phyloP scores from a whole-genome alignment of 1,139 yeast genomes.

The Meyerozyma guilliermondii region DNA sequence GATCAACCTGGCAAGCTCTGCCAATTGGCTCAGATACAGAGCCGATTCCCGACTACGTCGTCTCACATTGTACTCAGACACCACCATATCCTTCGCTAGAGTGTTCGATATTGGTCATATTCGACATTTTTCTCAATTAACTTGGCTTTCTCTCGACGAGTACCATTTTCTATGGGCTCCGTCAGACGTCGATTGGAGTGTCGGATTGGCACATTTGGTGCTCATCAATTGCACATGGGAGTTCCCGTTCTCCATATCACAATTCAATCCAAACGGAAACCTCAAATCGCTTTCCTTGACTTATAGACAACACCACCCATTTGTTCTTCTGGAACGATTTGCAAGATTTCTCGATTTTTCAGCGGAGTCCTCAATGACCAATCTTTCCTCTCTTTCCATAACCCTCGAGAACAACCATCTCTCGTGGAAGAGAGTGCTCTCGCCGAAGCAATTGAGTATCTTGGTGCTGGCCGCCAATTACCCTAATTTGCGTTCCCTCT shows the following conservation, averaged over 20 bases:
- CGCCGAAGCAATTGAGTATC: background rate
- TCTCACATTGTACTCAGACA: background rate
- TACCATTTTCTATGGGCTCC: slow-evolving; percentile 1
- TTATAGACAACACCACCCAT: background rate
- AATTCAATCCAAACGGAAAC: slow-evolving; percentile 1
- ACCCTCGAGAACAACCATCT: background rate
- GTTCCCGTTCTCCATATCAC: slow-evolving; percentile 1
- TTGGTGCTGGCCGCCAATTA: background rate
- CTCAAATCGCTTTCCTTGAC: background rate
- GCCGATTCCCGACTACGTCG: background rate
- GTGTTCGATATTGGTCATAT: background rate
- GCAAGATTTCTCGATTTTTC: background rate
- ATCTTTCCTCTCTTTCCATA: background rate
- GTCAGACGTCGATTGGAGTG: background rate
- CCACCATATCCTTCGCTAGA: background rate
- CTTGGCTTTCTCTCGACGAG: background rate
- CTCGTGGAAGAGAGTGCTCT: background rate
- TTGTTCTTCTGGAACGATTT: slow-evolving; percentile 3
- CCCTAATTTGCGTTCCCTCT: background rate
- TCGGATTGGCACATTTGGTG: background rate
- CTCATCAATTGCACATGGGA: slow-evolving; percentile 3
- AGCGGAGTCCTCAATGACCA: background rate
- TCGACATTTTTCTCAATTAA: background rate
- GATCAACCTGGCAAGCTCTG: slow-evolving; percentile 1
- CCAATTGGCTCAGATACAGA: background rate